phyloP scores from a whole-genome alignment of 331 rosid genomes.

The Malus hybrid region DNA sequence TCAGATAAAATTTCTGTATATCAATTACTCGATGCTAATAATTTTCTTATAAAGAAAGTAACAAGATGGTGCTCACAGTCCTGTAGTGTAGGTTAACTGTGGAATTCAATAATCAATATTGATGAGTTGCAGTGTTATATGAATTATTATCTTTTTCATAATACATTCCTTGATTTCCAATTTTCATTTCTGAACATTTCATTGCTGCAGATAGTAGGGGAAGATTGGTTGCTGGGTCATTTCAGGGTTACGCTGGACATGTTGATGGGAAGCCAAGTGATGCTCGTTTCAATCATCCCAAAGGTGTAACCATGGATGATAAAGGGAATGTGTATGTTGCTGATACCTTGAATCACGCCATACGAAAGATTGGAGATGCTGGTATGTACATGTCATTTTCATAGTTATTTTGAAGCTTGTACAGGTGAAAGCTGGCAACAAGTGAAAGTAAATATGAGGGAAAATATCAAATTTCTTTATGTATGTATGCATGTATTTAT shows the following conservation, averaged over 20 bases:
- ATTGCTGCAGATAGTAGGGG: constrained; percentile 83
- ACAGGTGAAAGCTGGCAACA: not conserved
- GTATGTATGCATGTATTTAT: not conserved
- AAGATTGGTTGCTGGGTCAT: constrained; percentile 93
- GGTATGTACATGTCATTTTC: constrained; percentile 38
- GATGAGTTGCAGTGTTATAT: not conserved
- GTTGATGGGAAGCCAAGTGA: constrained; percentile 93
- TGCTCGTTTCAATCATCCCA: constrained; percentile 91
- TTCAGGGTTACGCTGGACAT: constrained; percentile 87
- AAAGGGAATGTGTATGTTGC: constrained; percentile 94
- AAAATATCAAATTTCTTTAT: not conserved
- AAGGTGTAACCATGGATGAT: constrained; percentile 86
- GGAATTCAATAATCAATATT: not conserved
- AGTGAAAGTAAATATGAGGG: constrained; percentile 5
- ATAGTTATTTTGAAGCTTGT: constrained; percentile 10
- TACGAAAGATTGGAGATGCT: constrained; percentile 89
- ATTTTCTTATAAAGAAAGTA: not conserved
- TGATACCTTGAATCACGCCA: constrained; percentile 80
- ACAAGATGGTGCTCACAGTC: too few relatives aligned
- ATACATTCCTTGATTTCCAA: not conserved
- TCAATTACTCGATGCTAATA: not conserved
- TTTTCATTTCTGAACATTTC: constrained; percentile 3
- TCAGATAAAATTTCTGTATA: not conserved
- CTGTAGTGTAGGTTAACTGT: not conserved
- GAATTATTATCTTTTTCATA: not conserved